phyloP scores from a whole-genome alignment of 2,329 filamentous ascomycete species.

The Sporothrix curviconia region DNA sequence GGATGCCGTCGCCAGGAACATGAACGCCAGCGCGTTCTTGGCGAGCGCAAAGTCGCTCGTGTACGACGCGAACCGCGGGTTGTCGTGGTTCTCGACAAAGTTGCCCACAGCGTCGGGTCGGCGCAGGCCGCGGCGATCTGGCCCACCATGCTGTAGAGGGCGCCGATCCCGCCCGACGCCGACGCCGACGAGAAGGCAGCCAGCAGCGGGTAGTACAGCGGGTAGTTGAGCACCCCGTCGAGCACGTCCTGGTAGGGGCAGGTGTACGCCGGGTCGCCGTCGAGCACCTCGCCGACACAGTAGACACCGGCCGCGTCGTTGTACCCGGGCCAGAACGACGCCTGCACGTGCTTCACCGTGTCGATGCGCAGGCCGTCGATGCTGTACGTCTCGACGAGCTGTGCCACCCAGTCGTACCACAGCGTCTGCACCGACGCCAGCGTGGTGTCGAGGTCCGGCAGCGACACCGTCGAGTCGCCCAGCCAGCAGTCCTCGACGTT shows the following conservation, averaged over 20 bases:
- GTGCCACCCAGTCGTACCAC: conserved; percentile 53
- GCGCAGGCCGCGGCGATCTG: conserved; percentile 31
- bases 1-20: conserved; percentile 39
- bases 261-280: conserved; percentile 46
- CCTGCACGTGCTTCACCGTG: conserved; percentile 55
- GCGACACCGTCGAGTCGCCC: conserved; percentile 45
- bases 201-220: conserved; percentile 36
- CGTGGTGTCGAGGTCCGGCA: conserved; percentile 58
- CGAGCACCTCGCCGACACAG: conserved; percentile 53
- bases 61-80: conserved; percentile 44
- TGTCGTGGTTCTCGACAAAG: conserved; percentile 56
- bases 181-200: conserved; percentile 27
- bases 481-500: conserved; percentile 43
- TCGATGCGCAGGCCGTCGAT: conserved; percentile 54
- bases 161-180: conserved; percentile 31
- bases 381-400: conserved; percentile 52
- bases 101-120: conserved; percentile 41
- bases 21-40: conserved; percentile 54
- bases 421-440: conserved; percentile 28
- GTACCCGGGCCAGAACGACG: conserved; percentile 52
- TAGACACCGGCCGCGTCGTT: conserved; percentile 50
- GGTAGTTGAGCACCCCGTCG: conserved; percentile 55
- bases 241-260: conserved; percentile 47
- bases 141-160: conserved; percentile 34
- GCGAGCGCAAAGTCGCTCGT: conserved; percentile 49